Evolutionary conservation across 768 basidiomycete genomes (phyloP).

Genomic region (Hypsizygus marmoreus): DNA sequence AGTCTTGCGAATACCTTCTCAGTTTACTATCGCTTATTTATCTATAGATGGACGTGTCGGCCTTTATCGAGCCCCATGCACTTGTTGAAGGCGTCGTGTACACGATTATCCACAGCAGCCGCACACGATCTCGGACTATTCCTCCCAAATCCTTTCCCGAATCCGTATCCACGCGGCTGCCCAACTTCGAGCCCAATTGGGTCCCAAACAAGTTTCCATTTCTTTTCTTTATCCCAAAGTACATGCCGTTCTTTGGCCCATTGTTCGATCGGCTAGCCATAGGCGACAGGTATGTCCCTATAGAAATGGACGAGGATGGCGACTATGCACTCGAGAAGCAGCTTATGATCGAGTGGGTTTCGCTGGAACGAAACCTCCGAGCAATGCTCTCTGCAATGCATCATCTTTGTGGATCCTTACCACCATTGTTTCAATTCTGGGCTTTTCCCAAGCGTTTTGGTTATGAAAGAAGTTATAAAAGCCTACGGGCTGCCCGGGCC

Average conservation of each 20-base stretch:
- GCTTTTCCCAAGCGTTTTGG: constrained; percentile 5
- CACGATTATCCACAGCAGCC: too few species aligned
- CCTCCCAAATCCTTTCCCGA: too few species aligned
- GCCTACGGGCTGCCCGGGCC: not conserved
- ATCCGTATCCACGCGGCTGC: too few species aligned
- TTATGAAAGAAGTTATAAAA: not conserved
- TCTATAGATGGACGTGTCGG: too few species aligned
- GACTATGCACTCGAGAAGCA: not conserved
- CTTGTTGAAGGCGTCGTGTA: too few species aligned
- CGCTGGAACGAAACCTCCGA: constrained; percentile 8
- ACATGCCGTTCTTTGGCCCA: constrained; percentile 2
- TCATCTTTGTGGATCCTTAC: not conserved
- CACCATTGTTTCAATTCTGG: constrained; percentile 6
- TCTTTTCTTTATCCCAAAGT: not conserved
- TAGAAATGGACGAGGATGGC: not conserved
- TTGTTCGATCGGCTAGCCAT: constrained; percentile 1
- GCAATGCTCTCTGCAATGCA: constrained; percentile 7
- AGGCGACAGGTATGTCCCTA: not conserved
- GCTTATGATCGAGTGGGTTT: not conserved
- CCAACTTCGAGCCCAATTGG: too few species aligned
- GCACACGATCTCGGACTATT: too few species aligned
- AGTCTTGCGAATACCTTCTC: too few species aligned
- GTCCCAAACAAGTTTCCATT: constrained; percentile 2
- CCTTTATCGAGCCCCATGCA: too few species aligned
- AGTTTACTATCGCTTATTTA: too few species aligned